Conservation (phyloP, 2,329 filamentous ascomycete species). For the Hypoxylon sp. region DNA sequence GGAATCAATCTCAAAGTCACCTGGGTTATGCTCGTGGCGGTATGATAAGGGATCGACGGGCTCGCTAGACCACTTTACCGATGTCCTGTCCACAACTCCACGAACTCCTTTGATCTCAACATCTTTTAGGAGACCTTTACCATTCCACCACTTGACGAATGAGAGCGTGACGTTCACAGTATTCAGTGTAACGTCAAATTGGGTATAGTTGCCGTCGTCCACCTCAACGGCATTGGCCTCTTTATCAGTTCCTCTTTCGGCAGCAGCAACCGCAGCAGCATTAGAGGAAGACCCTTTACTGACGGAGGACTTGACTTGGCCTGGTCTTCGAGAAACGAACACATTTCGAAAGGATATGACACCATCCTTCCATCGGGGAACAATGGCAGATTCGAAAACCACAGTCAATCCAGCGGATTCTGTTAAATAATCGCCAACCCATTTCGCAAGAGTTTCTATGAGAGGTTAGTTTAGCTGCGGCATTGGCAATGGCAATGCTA, state of each 20-base stretch:
- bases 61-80: constrained; percentile 79
- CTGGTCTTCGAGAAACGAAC: constrained; percentile 91
- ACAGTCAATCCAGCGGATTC: constrained; percentile 93
- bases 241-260: constrained; percentile 70
- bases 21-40: constrained; percentile 87
- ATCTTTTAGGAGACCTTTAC: constrained; percentile 89
- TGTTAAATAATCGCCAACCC: constrained; percentile 96
- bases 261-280: constrained; percentile 88
- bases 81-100: constrained; percentile 91
- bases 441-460: constrained; percentile 88
- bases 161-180: constrained; percentile 97
- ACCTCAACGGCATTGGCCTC: constrained; percentile 65
- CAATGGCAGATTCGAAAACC: constrained; percentile 97
- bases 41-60: constrained; percentile 87
- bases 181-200: constrained; percentile 95
- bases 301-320: constrained; percentile 84
- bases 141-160: constrained; percentile 99
- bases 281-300: constrained; percentile 91
- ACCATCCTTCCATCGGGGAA: constrained; percentile 94
- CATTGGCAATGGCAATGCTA: neutral
- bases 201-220: constrained; percentile 97
- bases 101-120: constrained; percentile 95
- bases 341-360: constrained; percentile 98
- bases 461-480: constrained; percentile 40
- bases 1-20: constrained; percentile 96